Conservation (phyloP, 306 rosid genomes). For the Acacia crassicarpa region DNA sequence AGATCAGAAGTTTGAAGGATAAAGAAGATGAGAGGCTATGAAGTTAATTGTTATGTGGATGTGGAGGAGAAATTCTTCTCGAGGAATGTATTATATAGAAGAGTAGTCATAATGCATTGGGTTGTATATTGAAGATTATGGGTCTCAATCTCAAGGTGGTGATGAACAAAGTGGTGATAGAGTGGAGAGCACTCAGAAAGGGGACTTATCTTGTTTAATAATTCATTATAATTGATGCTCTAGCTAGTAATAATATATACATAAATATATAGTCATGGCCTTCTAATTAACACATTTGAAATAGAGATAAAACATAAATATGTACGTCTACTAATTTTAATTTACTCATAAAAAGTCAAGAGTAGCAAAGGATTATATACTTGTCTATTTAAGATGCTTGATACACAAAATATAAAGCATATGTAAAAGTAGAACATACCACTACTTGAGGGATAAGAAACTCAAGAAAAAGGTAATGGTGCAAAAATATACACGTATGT, state of each 20-base stretch:
- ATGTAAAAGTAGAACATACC: too few relatives aligned
- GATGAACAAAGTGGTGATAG: slow-evolving; percentile 2
- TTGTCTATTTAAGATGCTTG: background rate
- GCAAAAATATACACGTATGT: too few relatives aligned
- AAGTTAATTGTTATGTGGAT: slow-evolving; percentile 20
- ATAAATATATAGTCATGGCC: background rate
- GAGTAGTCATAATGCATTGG: background rate
- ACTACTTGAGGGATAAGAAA: too few relatives aligned
- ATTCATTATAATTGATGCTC: background rate
- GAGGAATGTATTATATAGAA: slow-evolving; percentile 40
- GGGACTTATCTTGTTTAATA: slow-evolving; percentile 17
- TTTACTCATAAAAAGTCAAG: background rate
- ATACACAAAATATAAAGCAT: background rate
- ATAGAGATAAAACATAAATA: background rate
- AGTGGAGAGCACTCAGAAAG: slow-evolving; percentile 42
- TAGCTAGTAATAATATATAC: background rate
- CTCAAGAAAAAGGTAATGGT: too few relatives aligned
- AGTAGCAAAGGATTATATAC: background rate
- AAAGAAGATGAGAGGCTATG: background rate
- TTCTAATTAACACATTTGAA: background rate
- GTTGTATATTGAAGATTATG: background rate
- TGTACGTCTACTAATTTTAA: background rate
- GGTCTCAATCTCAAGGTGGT: background rate
- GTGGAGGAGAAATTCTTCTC: slow-evolving; percentile 43
- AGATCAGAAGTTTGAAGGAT: background rate